Evolutionary conservation across 2,329 filamentous ascomycete species (phyloP).

Genomic region (Ophiosphaerella herpotricha): DNA sequence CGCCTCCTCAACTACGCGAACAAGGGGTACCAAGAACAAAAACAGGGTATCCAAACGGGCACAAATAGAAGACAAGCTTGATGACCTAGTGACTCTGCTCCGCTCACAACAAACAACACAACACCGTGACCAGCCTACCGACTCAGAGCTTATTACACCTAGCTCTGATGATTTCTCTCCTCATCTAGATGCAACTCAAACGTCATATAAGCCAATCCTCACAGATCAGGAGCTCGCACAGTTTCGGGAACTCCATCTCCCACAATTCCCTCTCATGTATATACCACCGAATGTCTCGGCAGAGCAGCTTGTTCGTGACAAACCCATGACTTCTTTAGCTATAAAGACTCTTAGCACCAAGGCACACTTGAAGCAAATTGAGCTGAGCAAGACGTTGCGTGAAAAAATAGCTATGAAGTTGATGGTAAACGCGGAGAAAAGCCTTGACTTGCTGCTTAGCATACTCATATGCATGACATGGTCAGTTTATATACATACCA

Average conservation of each 20-base stretch:
- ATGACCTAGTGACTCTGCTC: constrained; percentile 34
- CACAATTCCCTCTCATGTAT: constrained; percentile 18
- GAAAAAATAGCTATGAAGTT: constrained; percentile 21
- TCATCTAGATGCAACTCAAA: not conserved
- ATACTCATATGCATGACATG: constrained; percentile 28
- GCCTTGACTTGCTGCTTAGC: constrained; percentile 38
- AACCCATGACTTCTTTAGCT: constrained; percentile 16
- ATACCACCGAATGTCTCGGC: constrained; percentile 10
- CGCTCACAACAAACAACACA: constrained; percentile 17
- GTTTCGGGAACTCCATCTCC: constrained; percentile 14
- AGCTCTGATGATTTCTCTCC: constrained; percentile 7
- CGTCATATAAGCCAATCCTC: constrained; percentile 2
- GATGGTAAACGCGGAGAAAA: constrained; percentile 28
- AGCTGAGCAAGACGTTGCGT: constrained; percentile 20
- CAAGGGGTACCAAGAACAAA: constrained; percentile 4
- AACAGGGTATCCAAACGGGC: constrained; percentile 10
- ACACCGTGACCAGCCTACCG: constrained; percentile 1
- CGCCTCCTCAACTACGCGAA: constrained; percentile 14
- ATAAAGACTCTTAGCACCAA: constrained; percentile 25
- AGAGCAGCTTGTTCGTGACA: constrained; percentile 7
- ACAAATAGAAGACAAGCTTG: constrained; percentile 38
- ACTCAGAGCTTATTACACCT: constrained; percentile 9
- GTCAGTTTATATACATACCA: constrained; percentile 1
- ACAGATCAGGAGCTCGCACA: constrained; percentile 10
- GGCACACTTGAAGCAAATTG: constrained; percentile 12